Evolutionary conservation across 1,284 basidiomycete species (phyloP).

Genomic region (Papiliotrema nemorosa): DNA sequence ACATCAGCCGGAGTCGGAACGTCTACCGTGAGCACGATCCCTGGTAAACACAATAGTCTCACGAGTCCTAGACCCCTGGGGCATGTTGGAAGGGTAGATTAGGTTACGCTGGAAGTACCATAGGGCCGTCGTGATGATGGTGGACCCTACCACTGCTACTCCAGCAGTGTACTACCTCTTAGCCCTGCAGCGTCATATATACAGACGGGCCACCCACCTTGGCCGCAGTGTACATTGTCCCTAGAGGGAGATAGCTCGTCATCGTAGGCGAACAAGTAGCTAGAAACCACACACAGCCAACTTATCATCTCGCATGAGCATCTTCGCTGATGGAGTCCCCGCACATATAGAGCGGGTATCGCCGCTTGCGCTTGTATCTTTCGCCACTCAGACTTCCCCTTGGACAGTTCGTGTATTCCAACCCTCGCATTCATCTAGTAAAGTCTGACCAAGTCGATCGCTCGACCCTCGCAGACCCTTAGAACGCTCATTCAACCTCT

Average conservation of each 20-base stretch:
- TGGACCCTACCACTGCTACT: conserved; percentile 19
- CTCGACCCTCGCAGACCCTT: no score
- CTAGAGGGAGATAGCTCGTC: no score
- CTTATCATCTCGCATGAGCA: no score
- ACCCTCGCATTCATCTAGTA: no score
- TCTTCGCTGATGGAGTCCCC: no score
- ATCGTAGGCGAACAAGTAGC: no score
- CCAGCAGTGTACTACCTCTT: conserved; percentile 46
- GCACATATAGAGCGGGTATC: no score
- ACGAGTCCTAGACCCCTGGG: conserved; percentile 75
- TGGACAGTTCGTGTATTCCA: no score
- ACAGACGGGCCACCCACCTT: conserved; percentile 1
- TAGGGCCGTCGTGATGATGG: conserved; percentile 61
- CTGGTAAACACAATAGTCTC: conserved; percentile 15
- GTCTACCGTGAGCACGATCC: conserved; percentile 49
- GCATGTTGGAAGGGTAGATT: conserved; percentile 86
- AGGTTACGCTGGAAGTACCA: conserved; percentile 80
- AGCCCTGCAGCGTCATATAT: neutral
- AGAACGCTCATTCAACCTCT: neutral
- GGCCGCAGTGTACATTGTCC: neutral
- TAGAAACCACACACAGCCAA: no score
- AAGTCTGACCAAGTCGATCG: no score
- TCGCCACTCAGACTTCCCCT: no score
- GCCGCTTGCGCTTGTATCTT: no score
- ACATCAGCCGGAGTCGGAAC: conserved; percentile 68